Percentiles rank a stretch among this genome's conserved stretches.
Conservation (phyloP, 1,284 basidiomycete genomes). For the Ceratobasidium sp. region DNA sequence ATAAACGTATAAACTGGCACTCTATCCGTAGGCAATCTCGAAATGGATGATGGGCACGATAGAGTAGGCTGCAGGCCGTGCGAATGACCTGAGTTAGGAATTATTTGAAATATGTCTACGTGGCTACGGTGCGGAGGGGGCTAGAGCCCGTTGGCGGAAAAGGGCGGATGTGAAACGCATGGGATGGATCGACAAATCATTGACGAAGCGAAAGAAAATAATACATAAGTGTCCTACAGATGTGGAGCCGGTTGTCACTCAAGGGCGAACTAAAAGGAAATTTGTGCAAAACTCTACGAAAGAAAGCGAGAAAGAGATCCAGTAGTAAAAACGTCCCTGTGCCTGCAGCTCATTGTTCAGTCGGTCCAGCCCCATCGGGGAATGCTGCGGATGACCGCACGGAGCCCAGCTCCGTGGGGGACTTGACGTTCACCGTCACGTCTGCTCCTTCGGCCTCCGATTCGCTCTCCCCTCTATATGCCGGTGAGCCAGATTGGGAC, state of each 20-base stretch:
- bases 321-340: background rate
- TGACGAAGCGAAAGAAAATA: slow-evolving; percentile 17
- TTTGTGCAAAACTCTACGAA: slow-evolving; percentile 14
- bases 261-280: slow-evolving; percentile 23
- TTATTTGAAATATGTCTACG: no score
- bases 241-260: slow-evolving; percentile 20
- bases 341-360: slow-evolving; percentile 23
- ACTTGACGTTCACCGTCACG: slow-evolving; percentile 38
- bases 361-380: slow-evolving; percentile 28
- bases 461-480: slow-evolving; percentile 23
- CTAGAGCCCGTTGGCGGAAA: no score
- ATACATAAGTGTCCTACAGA: slow-evolving; percentile 42
- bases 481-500: slow-evolving; percentile 19
- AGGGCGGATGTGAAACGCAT: no score
- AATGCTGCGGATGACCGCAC: slow-evolving; percentile 34
- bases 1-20: no score
- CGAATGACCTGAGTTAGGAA: background rate
- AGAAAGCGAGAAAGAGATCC: slow-evolving; percentile 8
- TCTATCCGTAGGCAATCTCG: slow-evolving; percentile 8
- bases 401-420: slow-evolving; percentile 43
- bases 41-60: background rate
- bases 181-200: slow-evolving; percentile 19
- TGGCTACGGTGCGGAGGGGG: no score
- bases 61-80: slow-evolving; percentile 3
- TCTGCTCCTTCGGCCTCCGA: slow-evolving; percentile 15